Percentiles rank a stretch among this genome's conserved stretches.
Evolutionary conservation across 805 yeast genomes (phyloP).

Genomic region (Zygosaccharomyces lentus): DNA sequence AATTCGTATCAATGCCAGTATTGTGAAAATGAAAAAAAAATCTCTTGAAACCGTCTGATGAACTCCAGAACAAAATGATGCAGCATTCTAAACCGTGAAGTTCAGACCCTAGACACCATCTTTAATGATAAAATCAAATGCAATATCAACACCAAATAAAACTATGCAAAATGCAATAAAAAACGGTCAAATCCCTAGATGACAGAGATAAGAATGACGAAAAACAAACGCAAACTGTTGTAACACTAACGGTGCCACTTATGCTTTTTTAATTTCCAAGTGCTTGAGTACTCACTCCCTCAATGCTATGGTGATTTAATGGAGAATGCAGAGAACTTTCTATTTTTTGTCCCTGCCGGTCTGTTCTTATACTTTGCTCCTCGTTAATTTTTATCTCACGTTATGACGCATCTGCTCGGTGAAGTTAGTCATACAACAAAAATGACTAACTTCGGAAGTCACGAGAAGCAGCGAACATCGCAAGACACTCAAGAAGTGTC

Average conservation of each 20-base stretch:
- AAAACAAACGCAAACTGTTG: neutral
- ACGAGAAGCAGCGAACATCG: neutral
- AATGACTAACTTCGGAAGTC: slow-evolving; percentile 1
- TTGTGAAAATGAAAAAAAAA: neutral
- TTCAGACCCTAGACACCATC: neutral
- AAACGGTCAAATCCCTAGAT: neutral
- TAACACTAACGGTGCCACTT: neutral
- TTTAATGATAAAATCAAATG: slow-evolving; percentile 1
- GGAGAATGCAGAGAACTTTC: too few species aligned
- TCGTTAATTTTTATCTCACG: neutral
- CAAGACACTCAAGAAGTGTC: neutral
- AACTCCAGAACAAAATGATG: neutral
- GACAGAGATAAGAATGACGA: neutral
- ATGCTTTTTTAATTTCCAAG: neutral
- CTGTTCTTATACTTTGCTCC: neutral
- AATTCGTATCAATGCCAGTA: neutral
- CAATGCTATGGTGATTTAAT: neutral
- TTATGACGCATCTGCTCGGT: slow-evolving; percentile 4
- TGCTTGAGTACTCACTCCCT: neutral
- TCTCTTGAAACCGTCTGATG: neutral
- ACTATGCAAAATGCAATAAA: neutral
- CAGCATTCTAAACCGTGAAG: neutral
- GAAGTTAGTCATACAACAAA: slow-evolving; percentile 3
- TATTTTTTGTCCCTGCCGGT: neutral
- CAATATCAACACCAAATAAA: slow-evolving; percentile 1